Conservation (phyloP, 768 basidiomycete species). For the Russula sp. region DNA sequence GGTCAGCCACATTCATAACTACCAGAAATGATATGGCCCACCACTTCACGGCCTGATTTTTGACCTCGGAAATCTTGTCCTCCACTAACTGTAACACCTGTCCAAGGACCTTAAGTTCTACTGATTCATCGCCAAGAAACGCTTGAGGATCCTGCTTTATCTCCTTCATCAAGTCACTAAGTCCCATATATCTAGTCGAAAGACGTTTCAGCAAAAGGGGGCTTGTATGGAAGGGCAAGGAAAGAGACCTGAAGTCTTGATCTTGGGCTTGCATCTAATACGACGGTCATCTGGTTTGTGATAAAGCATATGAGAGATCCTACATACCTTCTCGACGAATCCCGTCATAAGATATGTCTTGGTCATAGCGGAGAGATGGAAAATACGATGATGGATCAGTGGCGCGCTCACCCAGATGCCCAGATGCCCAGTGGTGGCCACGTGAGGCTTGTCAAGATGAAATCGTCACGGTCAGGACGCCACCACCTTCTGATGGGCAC, state of each 20-base stretch:
- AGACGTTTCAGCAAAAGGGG: conserved; percentile 14
- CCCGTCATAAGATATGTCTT: conserved; percentile 81
- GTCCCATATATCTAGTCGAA: conserved; percentile 81
- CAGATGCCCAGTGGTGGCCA: neutral
- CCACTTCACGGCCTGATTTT: conserved; percentile 97
- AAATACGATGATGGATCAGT: neutral
- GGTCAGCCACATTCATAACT: neutral
- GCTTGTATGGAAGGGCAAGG: conserved; percentile 16
- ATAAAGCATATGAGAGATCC: conserved; percentile 22
- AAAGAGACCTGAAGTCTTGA: conserved; percentile 75
- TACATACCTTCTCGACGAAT: conserved; percentile 64
- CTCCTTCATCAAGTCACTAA: conserved; percentile 90
- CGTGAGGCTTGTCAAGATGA: neutral
- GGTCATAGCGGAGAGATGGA: conserved; percentile 49
- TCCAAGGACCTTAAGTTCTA: conserved; percentile 77
- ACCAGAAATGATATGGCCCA: conserved; percentile 28
- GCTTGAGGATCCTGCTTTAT: conserved; percentile 68
- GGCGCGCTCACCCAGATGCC: neutral
- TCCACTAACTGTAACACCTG: conserved; percentile 82
- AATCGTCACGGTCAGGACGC: neutral
- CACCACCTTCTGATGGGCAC: no score
- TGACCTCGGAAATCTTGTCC: conserved; percentile 96
- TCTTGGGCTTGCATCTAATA: conserved; percentile 81
- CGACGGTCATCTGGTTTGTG: neutral
- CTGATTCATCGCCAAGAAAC: conserved; percentile 77